Conservation (phyloP, 2,329 filamentous ascomycete genomes). For the Nigrograna mackinnonii region DNA sequence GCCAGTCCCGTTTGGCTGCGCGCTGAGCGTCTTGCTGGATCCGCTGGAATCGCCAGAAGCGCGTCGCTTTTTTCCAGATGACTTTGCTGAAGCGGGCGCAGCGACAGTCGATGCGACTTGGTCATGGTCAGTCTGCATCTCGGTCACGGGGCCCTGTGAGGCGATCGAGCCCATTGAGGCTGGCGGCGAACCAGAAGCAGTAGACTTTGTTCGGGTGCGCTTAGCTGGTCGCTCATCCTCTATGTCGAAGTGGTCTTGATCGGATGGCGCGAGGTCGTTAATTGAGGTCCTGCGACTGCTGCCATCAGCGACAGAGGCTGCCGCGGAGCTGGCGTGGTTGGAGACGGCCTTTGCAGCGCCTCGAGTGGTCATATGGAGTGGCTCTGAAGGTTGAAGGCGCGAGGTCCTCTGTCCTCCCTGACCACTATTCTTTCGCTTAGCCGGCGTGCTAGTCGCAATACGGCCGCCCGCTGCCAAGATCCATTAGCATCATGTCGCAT, state of each 20-base stretch:
- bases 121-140: conserved; percentile 26
- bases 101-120: conserved; percentile 20
- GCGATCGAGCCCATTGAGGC: conserved; percentile 30
- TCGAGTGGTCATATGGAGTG: conserved; percentile 55
- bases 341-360: conserved; percentile 44
- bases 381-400: conserved; percentile 50
- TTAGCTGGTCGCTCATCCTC: conserved; percentile 42
- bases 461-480: conserved; percentile 37
- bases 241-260: conserved; percentile 29
- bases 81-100: conserved; percentile 20
- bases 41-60: conserved; percentile 35
- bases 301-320: conserved; percentile 35
- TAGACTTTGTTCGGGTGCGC: conserved; percentile 41
- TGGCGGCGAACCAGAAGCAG: conserved; percentile 40
- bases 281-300: conserved; percentile 45
- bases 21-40: conserved; percentile 31
- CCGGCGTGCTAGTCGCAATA: conserved; percentile 31
- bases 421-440: conserved; percentile 40
- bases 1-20: conserved; percentile 36
- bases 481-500: conserved; percentile 25
- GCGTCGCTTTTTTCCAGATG: conserved; percentile 33
- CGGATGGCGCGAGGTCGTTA: conserved; percentile 33
- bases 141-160: conserved; percentile 32
- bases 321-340: conserved; percentile 36
- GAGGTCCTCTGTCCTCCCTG: conserved; percentile 37